A percentile compares a stretch with the other conserved stretches of the same genome.
Conservation (phyloP, 139 green algal species). For the Chlamydomonas asymmetrica region DNA sequence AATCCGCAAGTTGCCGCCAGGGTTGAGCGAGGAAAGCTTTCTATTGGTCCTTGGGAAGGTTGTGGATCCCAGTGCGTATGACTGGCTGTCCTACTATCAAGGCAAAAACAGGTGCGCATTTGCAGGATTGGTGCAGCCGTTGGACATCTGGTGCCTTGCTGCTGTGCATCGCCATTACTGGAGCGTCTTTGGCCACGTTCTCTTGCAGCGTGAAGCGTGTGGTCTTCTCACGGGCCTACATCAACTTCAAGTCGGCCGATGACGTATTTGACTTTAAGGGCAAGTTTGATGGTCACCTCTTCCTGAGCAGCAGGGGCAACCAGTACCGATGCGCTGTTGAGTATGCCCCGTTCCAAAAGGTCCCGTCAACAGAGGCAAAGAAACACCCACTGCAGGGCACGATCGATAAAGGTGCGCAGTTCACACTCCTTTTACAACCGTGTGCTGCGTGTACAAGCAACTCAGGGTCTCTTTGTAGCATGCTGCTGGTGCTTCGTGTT, state of each 20-base stretch:
- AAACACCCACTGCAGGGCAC: slow-evolving; percentile 66
- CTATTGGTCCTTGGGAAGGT: slow-evolving; percentile 12
- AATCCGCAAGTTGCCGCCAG: slow-evolving; percentile 65
- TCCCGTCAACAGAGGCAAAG: slow-evolving; percentile 46
- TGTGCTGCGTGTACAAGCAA: not conserved
- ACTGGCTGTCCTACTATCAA: slow-evolving; percentile 69
- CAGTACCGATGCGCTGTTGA: slow-evolving; percentile 66
- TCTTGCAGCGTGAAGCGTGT: slow-evolving; percentile 48
- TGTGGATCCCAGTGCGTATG: slow-evolving; percentile 35
- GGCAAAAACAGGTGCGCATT: slow-evolving; percentile 67
- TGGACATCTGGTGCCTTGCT: not conserved
- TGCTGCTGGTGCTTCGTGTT: no score
- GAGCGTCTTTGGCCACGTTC: not conserved
- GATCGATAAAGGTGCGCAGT: slow-evolving; percentile 58
- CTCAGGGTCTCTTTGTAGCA: no score
- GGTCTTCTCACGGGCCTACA: slow-evolving; percentile 58
- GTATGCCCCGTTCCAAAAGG: slow-evolving; percentile 74
- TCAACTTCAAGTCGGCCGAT: slow-evolving; percentile 57
- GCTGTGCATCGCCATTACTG: not conserved
- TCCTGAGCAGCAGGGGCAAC: slow-evolving; percentile 63
- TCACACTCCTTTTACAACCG: not conserved
- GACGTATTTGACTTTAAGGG: slow-evolving; percentile 67
- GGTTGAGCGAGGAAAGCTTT: slow-evolving; percentile 54
- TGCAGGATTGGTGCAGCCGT: not conserved
- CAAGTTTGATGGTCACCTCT: slow-evolving; percentile 64